Conservation (phyloP, 1,284 basidiomycete species). For the Trametes hirsuta region DNA sequence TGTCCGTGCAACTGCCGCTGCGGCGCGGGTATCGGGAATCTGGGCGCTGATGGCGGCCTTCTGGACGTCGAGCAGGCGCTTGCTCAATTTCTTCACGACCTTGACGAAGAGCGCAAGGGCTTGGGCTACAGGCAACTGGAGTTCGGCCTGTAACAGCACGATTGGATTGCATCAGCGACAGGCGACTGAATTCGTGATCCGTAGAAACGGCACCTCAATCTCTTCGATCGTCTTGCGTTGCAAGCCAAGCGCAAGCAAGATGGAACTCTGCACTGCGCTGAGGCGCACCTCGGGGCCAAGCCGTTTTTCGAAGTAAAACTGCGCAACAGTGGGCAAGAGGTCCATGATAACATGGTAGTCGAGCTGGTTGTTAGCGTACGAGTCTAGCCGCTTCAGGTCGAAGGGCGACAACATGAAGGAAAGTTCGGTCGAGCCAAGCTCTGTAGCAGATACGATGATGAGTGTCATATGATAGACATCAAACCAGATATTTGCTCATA, state of each 20-base stretch:
- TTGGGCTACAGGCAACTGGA: conserved; percentile 86
- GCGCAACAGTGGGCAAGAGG: conserved; percentile 80
- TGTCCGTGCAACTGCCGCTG: conserved; percentile 27
- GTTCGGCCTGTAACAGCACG: conserved; percentile 56
- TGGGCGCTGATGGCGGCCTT: conserved; percentile 73
- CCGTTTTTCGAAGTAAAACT: conserved; percentile 84
- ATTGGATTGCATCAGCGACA: not conserved
- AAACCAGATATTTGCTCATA: conserved; percentile 26
- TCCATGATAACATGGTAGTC: conserved; percentile 98
- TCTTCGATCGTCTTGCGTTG: conserved; percentile 94
- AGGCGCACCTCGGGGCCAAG: conserved; percentile 67
- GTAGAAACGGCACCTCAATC: conserved; percentile 63
- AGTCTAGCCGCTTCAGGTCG: conserved; percentile 94
- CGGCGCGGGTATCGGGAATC: conserved; percentile 41
- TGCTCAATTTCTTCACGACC: conserved; percentile 85
- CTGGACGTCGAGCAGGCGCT: conserved; percentile 80
- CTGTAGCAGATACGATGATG: conserved; percentile 37
- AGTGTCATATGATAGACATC: not conserved
- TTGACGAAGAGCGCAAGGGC: conserved; percentile 92
- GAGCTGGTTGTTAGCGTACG: conserved; percentile 95
- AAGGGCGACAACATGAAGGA: conserved; percentile 83
- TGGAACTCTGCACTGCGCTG: conserved; percentile 87
- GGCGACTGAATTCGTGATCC: not conserved
- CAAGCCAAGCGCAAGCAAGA: conserved; percentile 87
- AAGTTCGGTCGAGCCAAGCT: conserved; percentile 69